Evolutionary conservation across 371 early-diverging fungal genomes (phyloP).

Genomic region (Encephalitozoon hellem): DNA sequence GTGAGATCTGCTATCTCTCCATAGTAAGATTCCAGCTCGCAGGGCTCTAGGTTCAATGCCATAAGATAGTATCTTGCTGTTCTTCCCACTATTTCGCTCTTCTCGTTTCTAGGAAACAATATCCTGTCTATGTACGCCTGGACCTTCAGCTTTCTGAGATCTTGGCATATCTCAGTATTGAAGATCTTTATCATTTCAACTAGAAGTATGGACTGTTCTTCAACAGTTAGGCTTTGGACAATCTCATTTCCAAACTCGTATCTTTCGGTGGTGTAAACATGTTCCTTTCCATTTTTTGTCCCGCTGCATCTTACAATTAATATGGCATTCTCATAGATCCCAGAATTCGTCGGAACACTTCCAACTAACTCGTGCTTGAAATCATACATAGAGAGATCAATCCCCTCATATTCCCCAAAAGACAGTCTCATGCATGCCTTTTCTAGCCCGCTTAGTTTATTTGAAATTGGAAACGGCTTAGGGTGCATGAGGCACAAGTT

Average conservation of each 20-base stretch:
- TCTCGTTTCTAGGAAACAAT: conserved; percentile 18
- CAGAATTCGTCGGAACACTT: not conserved
- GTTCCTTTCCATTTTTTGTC: not conserved
- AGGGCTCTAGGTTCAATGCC: not conserved
- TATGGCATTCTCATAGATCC: not conserved
- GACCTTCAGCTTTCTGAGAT: conserved; percentile 8
- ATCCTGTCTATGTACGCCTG: conserved; percentile 46
- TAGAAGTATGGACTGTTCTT: conserved; percentile 16
- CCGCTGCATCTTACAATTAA: not conserved
- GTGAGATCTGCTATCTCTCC: not conserved
- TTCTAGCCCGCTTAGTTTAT: not conserved
- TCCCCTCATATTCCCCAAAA: conserved; percentile 7
- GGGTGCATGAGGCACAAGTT: conserved; percentile 4
- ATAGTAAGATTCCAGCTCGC: not conserved
- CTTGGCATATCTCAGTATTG: not conserved
- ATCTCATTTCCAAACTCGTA: not conserved
- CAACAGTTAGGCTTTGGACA: not conserved
- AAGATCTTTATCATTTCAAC: conserved; percentile 21
- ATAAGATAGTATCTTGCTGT: not conserved
- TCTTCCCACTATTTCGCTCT: not conserved
- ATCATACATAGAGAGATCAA: not conserved
- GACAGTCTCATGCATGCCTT: conserved; percentile 27
- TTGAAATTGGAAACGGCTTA: not conserved
- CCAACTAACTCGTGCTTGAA: conserved; percentile 30
- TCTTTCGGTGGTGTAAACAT: not conserved